These are phyloP conservation scores for Lagenaria siceraria DNA, from an alignment of 306 rosid species.

Conservation along the genomic window DNA sequence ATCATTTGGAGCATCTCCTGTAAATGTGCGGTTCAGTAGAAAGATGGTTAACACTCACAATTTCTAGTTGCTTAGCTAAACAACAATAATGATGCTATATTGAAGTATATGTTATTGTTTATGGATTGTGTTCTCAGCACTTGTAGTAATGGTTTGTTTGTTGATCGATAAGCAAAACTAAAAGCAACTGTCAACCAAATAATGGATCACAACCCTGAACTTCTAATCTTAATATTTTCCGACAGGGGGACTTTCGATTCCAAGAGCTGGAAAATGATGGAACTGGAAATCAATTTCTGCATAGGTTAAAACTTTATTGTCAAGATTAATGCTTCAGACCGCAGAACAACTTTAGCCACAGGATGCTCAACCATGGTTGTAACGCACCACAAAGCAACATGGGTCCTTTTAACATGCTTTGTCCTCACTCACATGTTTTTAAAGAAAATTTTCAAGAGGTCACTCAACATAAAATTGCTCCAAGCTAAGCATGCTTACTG, in stretches of 20 bases:
- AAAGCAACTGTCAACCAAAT: background rate
- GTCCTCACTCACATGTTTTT: too few relatives aligned
- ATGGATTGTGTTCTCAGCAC: slow-evolving; percentile 9
- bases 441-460: too few relatives aligned
- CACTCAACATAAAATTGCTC: too few relatives aligned
- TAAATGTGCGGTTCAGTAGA: background rate
- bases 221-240: background rate
- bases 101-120: background rate
- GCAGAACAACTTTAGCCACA: background rate
- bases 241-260: background rate
- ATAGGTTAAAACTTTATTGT: background rate
- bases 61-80: background rate
- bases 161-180: background rate
- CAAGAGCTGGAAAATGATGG: background rate
- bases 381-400: too few relatives aligned
- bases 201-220: background rate
- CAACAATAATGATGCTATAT: background rate
- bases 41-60: background rate
- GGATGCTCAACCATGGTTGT: slow-evolving; percentile 35
- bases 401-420: too few relatives aligned
- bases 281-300: background rate
- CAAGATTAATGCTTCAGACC: background rate
- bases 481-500: too few relatives aligned
- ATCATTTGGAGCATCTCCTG: background rate
- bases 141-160: slow-evolving; percentile 9